A percentile compares a stretch with the other conserved stretches of the same genome.
phyloP scores from a whole-genome alignment of 805 yeast species.

The Maudiozyma turicensis region DNA sequence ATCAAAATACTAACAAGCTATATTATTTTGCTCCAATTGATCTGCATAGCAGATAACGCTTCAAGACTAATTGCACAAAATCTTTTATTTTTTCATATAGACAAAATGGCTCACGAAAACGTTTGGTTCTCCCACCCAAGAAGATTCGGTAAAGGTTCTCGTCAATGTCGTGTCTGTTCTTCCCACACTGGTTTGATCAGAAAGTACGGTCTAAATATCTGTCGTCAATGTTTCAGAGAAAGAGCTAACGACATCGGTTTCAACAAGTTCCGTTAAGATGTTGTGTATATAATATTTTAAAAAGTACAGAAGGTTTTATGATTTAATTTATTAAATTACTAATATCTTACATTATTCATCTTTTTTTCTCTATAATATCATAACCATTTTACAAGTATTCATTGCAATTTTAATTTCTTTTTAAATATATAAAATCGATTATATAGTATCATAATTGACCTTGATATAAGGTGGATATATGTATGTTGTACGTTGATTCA shows the following conservation, averaged over 20 bases:
- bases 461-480: no score
- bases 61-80: background rate
- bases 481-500: no score
- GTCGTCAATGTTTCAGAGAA: conserved; percentile 99
- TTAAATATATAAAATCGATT: background rate
- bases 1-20: no score
- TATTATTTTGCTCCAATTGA: no score
- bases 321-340: background rate
- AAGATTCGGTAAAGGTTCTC: conserved; percentile 99
- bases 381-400: background rate
- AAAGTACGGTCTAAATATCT: conserved; percentile 98
- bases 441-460: background rate
- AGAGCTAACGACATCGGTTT: conserved; percentile 98
- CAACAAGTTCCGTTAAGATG: conserved; percentile 89
- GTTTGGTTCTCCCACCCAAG: conserved; percentile 99
- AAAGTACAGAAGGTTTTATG: background rate
- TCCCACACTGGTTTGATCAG: conserved; percentile 99
- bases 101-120: conserved; percentile 99
- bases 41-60: background rate
- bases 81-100: conserved; percentile 6
- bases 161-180: conserved; percentile 98
- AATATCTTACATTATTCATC: background rate
- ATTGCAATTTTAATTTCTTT: background rate
- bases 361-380: background rate
- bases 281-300: background rate